These are phyloP conservation scores for Cytauxzoon felis DNA, from an alignment of 169 alveolate species.

Conservation along the genomic window DNA sequence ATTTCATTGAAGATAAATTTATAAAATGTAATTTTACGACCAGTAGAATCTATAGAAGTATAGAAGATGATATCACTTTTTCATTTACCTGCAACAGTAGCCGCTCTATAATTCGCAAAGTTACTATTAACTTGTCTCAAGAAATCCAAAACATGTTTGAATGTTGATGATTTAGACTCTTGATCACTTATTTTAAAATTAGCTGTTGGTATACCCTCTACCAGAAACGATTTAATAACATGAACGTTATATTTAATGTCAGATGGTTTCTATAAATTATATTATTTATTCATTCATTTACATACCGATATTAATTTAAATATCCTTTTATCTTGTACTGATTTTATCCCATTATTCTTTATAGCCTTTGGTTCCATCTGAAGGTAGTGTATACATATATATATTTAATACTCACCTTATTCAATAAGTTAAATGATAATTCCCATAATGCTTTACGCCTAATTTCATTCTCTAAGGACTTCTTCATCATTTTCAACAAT, in stretches of 20 bases:
- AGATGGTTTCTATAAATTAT: slow-evolving; percentile 3
- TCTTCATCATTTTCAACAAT: slow-evolving; percentile 15
- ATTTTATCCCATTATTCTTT: slow-evolving; percentile 5
- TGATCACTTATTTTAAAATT: slow-evolving; percentile 3
- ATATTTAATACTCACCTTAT: slow-evolving; percentile 1
- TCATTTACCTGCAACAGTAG: slow-evolving; percentile 8
- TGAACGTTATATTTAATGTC: slow-evolving; percentile 8
- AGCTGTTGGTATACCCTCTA: slow-evolving; percentile 32
- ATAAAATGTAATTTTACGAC: too few species aligned
- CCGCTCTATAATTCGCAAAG: slow-evolving; percentile 10
- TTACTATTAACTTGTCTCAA: slow-evolving; percentile 20
- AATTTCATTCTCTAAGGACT: slow-evolving; percentile 12
- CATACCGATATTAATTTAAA: background rate
- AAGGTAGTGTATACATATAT: background rate
- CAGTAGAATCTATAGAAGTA: too few species aligned
- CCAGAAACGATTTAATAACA: slow-evolving; percentile 12
- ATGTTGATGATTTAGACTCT: background rate
- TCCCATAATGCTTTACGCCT: slow-evolving; percentile 1
- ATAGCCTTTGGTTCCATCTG: background rate
- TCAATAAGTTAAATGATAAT: background rate
- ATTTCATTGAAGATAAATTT: too few species aligned
- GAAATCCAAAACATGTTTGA: slow-evolving; percentile 9
- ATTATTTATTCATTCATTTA: background rate
- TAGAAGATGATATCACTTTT: background rate
- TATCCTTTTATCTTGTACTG: too few species aligned